Conservation (phyloP, 75 land plant genomes). For the Chamaecyparis obtusa region DNA sequence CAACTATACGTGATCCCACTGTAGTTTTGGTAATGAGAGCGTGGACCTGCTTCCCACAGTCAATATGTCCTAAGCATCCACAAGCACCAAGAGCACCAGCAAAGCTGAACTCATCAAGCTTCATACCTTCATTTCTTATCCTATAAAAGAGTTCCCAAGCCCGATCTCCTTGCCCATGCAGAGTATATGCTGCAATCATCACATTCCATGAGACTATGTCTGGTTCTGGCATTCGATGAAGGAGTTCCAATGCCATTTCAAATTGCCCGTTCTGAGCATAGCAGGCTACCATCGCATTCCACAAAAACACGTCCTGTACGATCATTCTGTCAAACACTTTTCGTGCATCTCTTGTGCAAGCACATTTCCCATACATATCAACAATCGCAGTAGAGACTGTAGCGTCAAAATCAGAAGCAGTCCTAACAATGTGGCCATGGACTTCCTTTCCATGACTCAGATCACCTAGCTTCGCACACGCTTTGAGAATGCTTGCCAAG, state of each 20-base stretch:
- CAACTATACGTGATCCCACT: constrained; percentile 15
- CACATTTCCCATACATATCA: constrained; percentile 35
- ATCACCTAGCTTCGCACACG: constrained; percentile 21
- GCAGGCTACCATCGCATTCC: constrained; percentile 35
- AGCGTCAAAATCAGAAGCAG: constrained; percentile 29
- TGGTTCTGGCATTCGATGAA: constrained; percentile 26
- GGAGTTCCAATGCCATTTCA: constrained; percentile 22
- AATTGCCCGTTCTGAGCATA: constrained; percentile 29
- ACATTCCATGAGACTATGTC: constrained; percentile 28
- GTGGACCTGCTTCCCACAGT: constrained; percentile 35
- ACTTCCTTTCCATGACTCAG: constrained; percentile 21
- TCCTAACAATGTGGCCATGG: constrained; percentile 31
- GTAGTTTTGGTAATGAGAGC: constrained; percentile 20
- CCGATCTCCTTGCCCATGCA: not conserved
- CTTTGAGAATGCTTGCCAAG: constrained; percentile 17
- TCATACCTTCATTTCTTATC: constrained; percentile 27
- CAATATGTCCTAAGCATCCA: constrained; percentile 8
- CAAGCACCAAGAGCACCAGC: constrained; percentile 31
- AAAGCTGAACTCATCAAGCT: constrained; percentile 39
- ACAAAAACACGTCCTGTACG: constrained; percentile 21
- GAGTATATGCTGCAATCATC: constrained; percentile 8
- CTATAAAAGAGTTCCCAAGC: constrained; percentile 19
- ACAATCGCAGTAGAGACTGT: constrained; percentile 27
- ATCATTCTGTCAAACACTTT: constrained; percentile 43
- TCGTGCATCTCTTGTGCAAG: constrained; percentile 18